A percentile compares a stretch with the other conserved stretches of the same genome.
Conservation (phyloP, 2,329 filamentous ascomycete species). For the Triangularia setosa region DNA sequence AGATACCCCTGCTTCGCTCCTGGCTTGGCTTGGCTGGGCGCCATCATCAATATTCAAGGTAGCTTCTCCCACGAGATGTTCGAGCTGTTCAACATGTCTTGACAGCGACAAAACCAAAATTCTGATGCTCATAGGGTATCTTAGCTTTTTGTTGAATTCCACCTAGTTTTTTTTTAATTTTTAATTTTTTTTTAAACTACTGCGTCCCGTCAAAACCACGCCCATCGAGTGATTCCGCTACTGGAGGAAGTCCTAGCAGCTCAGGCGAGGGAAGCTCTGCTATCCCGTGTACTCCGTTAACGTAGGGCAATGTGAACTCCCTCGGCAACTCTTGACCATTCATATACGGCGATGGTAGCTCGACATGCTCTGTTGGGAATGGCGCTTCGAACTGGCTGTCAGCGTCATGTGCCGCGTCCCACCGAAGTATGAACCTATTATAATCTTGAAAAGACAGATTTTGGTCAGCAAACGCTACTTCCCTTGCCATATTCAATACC, state of each 20-base stretch:
- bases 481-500: neutral
- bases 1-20: neutral
- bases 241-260: conserved; percentile 27
- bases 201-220: conserved; percentile 15
- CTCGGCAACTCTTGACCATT: conserved; percentile 14
- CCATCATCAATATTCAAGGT: neutral
- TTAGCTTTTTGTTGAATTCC: neutral
- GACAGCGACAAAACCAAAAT: neutral
- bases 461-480: conserved; percentile 4
- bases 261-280: conserved; percentile 20
- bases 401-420: conserved; percentile 43
- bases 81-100: neutral
- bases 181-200: neutral
- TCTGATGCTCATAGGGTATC: neutral
- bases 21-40: neutral
- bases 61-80: neutral
- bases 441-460: conserved; percentile 35
- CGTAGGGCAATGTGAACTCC: neutral
- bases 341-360: conserved; percentile 47
- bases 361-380: conserved; percentile 43
- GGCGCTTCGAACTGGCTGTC: conserved; percentile 46
- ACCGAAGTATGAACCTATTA: conserved; percentile 43
- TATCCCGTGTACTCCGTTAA: conserved; percentile 9
- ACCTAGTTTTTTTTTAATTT: neutral
- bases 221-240: conserved; percentile 26